Evolutionary conservation across 805 yeast species (phyloP).

Genomic region (Pichia pseudocactophila): DNA sequence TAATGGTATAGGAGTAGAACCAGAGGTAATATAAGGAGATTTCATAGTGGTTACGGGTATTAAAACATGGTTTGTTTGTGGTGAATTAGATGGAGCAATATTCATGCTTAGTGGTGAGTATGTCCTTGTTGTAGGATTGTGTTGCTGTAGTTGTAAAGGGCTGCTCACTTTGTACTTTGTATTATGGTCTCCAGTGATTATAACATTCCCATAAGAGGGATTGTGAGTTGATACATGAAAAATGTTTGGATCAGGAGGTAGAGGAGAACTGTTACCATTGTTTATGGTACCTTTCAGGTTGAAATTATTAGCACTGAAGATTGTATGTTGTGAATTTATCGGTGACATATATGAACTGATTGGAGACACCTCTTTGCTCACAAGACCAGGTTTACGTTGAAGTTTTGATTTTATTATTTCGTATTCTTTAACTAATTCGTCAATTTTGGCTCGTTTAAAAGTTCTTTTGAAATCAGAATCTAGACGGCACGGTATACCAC

Average conservation of each 20-base stretch:
- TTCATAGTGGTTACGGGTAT: background rate
- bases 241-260: slow-evolving; percentile 7
- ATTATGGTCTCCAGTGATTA: no score
- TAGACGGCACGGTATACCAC: slow-evolving; percentile 60
- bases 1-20: background rate
- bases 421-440: slow-evolving; percentile 73
- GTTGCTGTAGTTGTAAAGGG: background rate
- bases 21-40: background rate
- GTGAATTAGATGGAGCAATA: background rate
- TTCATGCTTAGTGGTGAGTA: background rate
- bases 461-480: slow-evolving; percentile 83
- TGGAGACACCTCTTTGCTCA: background rate
- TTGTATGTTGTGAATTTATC: background rate
- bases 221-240: background rate
- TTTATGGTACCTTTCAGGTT: background rate
- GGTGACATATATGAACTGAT: background rate
- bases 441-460: slow-evolving; percentile 74
- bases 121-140: background rate
- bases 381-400: background rate
- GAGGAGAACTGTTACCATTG: background rate
- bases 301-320: background rate
- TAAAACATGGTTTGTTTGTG: background rate
- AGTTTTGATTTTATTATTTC: slow-evolving; percentile 45
- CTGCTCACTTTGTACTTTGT: no score
- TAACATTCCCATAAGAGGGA: background rate